Conservation (phyloP, 23 red algal genomes). For the Agarophyton chilense region DNA sequence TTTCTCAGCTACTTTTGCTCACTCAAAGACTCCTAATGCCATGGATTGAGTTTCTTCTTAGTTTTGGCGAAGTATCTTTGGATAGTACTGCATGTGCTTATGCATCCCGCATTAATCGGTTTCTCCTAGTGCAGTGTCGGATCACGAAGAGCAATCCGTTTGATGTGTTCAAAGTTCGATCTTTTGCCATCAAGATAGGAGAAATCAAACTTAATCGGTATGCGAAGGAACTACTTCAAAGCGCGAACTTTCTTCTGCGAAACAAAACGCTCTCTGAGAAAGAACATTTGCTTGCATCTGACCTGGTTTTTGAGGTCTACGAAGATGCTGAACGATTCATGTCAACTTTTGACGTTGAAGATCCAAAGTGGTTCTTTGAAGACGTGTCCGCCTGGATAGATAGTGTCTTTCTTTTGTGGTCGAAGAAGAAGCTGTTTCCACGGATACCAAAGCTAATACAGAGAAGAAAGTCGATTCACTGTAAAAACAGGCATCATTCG, state of each 20-base stretch:
- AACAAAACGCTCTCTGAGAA: conserved; percentile 11
- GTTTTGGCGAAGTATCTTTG: neutral
- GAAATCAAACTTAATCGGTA: conserved; percentile 30
- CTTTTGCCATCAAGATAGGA: conserved; percentile 22
- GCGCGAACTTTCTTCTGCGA: conserved; percentile 23
- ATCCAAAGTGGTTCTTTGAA: conserved; percentile 51
- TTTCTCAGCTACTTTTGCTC: neutral
- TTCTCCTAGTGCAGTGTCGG: conserved; percentile 18
- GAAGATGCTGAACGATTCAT: conserved; percentile 28
- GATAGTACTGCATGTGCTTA: neutral
- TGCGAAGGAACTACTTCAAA: conserved; percentile 23
- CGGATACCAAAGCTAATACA: conserved; percentile 16
- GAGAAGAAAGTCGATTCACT: neutral
- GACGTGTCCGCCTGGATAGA: conserved; percentile 66
- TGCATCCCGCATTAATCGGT: neutral
- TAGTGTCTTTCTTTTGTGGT: conserved; percentile 45
- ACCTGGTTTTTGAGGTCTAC: conserved; percentile 14
- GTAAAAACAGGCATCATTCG: neutral
- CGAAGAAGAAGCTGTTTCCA: conserved; percentile 4
- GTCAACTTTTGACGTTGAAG: neutral
- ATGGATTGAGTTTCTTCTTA: conserved; percentile 35
- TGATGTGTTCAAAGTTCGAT: conserved; percentile 5
- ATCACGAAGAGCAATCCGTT: conserved; percentile 22
- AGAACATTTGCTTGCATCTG: neutral
- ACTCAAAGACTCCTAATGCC: conserved; percentile 29